phyloP scores from a whole-genome alignment of 768 basidiomycete species.

The Amylocystis lapponica region DNA sequence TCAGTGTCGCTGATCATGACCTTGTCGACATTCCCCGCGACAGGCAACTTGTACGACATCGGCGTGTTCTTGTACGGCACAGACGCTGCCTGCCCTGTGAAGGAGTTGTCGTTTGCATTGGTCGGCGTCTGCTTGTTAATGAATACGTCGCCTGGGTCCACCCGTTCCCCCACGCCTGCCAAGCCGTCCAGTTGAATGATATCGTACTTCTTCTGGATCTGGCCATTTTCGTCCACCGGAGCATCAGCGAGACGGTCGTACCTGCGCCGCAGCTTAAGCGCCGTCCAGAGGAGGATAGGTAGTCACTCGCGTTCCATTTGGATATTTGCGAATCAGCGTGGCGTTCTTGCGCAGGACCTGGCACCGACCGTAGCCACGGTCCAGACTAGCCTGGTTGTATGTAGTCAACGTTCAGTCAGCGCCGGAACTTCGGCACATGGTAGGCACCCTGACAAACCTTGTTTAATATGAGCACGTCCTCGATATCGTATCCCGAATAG shows the following conservation, averaged over 20 bases:
- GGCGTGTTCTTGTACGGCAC: slow-evolving; percentile 90
- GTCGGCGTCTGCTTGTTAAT: slow-evolving; percentile 96
- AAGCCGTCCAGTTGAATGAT: slow-evolving; percentile 92
- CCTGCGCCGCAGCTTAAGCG: no score
- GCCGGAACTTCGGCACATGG: not conserved
- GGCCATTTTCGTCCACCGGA: slow-evolving; percentile 77
- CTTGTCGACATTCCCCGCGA: slow-evolving; percentile 94
- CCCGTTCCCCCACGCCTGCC: slow-evolving; percentile 90
- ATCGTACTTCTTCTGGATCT: slow-evolving; percentile 77
- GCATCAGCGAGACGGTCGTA: slow-evolving; percentile 95
- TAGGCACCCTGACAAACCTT: slow-evolving; percentile 44
- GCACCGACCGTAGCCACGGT: slow-evolving; percentile 95
- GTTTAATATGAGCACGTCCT: slow-evolving; percentile 96
- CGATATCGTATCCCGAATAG: slow-evolving; percentile 98
- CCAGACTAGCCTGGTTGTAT: slow-evolving; percentile 74
- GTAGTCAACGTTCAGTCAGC: slow-evolving; percentile 4
- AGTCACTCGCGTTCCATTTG: slow-evolving; percentile 86
- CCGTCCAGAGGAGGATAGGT: slow-evolving; percentile 10
- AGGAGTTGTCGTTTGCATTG: slow-evolving; percentile 88
- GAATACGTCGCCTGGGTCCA: slow-evolving; percentile 90
- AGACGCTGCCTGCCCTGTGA: slow-evolving; percentile 76
- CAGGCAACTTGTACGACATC: slow-evolving; percentile 89
- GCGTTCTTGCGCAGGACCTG: slow-evolving; percentile 96
- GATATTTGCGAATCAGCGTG: slow-evolving; percentile 91
- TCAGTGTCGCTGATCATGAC: slow-evolving; percentile 97